Evolutionary conservation across 2,329 filamentous ascomycete genomes (phyloP).

Genomic region (Aspergillus felis): DNA sequence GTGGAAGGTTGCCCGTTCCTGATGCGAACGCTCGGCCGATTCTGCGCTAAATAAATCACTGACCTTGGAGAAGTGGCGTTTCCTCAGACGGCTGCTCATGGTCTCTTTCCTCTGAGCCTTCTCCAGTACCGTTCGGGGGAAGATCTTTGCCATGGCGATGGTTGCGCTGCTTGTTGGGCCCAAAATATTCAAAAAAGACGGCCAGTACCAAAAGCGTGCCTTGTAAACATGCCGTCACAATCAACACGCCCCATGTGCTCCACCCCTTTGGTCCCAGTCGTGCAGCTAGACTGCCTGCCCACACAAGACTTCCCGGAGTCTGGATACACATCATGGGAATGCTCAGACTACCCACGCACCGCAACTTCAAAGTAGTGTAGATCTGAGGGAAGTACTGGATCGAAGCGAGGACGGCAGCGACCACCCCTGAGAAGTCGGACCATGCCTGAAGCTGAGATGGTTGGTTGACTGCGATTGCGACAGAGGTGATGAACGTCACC

Average conservation of each 20-base stretch:
- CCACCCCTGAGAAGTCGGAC: conserved; percentile 81
- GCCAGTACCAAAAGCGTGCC: conserved; percentile 76
- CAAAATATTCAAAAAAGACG: conserved; percentile 61
- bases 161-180: conserved; percentile 42
- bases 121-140: conserved; percentile 4
- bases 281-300: conserved; percentile 76
- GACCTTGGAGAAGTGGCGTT: conserved; percentile 31
- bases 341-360: conserved; percentile 84
- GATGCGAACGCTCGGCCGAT: not conserved
- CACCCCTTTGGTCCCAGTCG: conserved; percentile 78
- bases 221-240: conserved; percentile 82
- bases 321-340: conserved; percentile 99
- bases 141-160: conserved; percentile 20
- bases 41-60: conserved; percentile 10
- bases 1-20: not conserved
- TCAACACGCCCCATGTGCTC: conserved; percentile 92
- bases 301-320: conserved; percentile 86
- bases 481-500: conserved; percentile 60
- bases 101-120: conserved; percentile 10
- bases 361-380: conserved; percentile 79
- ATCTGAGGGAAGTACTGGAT: conserved; percentile 96
- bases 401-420: conserved; percentile 71
- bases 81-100: conserved; percentile 28
- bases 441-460: conserved; percentile 66
- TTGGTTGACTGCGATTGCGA: conserved; percentile 61